These are phyloP conservation scores for Ocimum tenuiflorum DNA, from an alignment of 257 asterid genomes.

Conservation along the genomic window DNA sequence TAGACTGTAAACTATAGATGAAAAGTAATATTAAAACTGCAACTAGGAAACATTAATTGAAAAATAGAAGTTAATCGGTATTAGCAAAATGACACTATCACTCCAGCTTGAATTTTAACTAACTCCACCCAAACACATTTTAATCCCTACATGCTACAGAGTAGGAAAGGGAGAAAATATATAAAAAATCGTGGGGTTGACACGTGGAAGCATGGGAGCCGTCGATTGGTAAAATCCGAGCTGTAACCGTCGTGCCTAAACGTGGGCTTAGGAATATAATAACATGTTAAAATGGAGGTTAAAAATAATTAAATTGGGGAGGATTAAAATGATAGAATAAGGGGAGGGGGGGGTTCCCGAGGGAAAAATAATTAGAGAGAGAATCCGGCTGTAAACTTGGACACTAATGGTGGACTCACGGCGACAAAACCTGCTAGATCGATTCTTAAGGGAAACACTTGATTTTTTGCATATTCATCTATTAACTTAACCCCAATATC, in stretches of 20 bases:
- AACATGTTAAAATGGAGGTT: slow-evolving; percentile 36
- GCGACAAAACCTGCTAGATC: slow-evolving; percentile 41
- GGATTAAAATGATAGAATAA: background rate
- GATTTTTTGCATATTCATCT: slow-evolving; percentile 1
- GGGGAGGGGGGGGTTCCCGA: slow-evolving; percentile 30
- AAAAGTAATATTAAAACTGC: too few relatives aligned
- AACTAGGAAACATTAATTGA: too few relatives aligned
- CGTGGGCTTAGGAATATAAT: slow-evolving; percentile 88
- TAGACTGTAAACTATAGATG: too few relatives aligned
- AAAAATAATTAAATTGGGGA: background rate
- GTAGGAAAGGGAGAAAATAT: background rate
- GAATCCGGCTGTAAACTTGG: slow-evolving; percentile 71
- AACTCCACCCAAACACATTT: background rate
- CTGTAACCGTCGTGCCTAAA: slow-evolving; percentile 89
- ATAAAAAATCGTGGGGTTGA: slow-evolving; percentile 1
- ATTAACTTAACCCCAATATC: too few relatives aligned
- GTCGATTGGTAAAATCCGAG: slow-evolving; percentile 40
- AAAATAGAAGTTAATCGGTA: too few relatives aligned
- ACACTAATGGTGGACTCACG: slow-evolving; percentile 42
- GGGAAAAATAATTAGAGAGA: slow-evolving; percentile 26
- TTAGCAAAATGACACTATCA: slow-evolving; percentile 5
- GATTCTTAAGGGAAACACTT: slow-evolving; percentile 48
- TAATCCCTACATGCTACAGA: background rate
- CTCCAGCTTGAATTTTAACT: slow-evolving; percentile 6
- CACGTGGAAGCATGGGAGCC: slow-evolving; percentile 42